These are phyloP conservation scores for Amanita muscaria DNA, from an alignment of 768 basidiomycete species.

Conservation along the genomic window DNA sequence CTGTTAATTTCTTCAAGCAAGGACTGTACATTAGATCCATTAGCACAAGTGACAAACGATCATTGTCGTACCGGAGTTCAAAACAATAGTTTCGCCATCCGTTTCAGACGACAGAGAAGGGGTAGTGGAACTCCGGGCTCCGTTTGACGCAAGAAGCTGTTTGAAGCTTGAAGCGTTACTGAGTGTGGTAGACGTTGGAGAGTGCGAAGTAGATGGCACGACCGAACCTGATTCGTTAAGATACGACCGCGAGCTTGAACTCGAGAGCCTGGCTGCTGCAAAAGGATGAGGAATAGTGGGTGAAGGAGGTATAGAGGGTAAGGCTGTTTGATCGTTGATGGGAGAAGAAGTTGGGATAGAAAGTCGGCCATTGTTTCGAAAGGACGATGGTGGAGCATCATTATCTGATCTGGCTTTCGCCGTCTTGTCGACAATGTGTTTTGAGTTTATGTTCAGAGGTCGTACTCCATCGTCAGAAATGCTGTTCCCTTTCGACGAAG, in stretches of 20 bases:
- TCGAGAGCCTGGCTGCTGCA: neutral
- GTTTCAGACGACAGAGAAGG: neutral
- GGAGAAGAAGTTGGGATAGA: conserved; percentile 10
- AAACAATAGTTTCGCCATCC: neutral
- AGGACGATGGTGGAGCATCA: conserved; percentile 11
- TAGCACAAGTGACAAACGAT: neutral
- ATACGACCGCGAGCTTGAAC: neutral
- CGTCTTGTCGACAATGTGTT: conserved; percentile 17
- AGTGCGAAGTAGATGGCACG: too few relatives aligned
- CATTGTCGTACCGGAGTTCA: neutral
- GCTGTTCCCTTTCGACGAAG: too few relatives aligned
- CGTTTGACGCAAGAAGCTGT: neutral
- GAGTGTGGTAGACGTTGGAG: too few relatives aligned
- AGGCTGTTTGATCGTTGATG: neutral
- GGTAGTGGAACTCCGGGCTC: neutral
- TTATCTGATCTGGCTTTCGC: conserved; percentile 1
- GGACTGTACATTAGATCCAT: too few relatives aligned
- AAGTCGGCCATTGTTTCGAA: conserved; percentile 20
- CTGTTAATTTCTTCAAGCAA: too few relatives aligned
- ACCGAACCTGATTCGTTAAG: neutral
- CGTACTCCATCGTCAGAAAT: conserved; percentile 38
- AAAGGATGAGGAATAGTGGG: neutral
- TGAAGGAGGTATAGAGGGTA: neutral
- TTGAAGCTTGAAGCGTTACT: neutral
- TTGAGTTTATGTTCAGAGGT: conserved; percentile 30